phyloP scores from a whole-genome alignment of 1,284 basidiomycete species.

The Tilletia walkeri region DNA sequence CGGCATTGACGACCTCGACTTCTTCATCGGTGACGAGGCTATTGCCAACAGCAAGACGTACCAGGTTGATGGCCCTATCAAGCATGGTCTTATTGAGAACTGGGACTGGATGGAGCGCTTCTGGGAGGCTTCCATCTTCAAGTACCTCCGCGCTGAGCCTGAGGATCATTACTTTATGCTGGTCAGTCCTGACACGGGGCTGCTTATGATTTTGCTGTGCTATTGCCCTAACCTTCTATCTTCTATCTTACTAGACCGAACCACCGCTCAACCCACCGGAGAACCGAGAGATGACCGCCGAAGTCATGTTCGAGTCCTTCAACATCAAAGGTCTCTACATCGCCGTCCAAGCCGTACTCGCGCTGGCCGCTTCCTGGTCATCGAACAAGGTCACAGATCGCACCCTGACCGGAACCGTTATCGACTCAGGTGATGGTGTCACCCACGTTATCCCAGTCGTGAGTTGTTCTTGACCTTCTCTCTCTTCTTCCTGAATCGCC shows the following conservation, averaged over 20 bases:
- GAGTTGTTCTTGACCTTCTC: conserved; percentile 34
- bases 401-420: conserved; percentile 93
- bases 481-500: background rate
- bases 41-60: conserved; percentile 88
- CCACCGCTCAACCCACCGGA: conserved; percentile 97
- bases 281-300: conserved; percentile 97
- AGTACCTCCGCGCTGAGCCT: conserved; percentile 95
- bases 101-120: conserved; percentile 99
- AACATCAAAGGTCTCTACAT: conserved; percentile 98
- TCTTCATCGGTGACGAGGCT: conserved; percentile 98
- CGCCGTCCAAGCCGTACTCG: conserved; percentile 97
- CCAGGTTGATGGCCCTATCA: conserved; percentile 92
- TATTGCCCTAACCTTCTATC: background rate
- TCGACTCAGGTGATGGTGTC: conserved; percentile 98
- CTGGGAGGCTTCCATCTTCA: conserved; percentile 99
- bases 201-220: too few relatives aligned
- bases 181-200: conserved; percentile 62
- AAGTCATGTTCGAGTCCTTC: conserved; percentile 99
- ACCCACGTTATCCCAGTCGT: conserved; percentile 93
- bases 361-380: conserved; percentile 95
- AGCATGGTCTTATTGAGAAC: conserved; percentile 97
- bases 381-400: conserved; percentile 88
- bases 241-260: conserved; percentile 65
- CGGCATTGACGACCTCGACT: conserved; percentile 98
- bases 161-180: conserved; percentile 98